phyloP scores from a whole-genome alignment of 805 yeast genomes.

The Sugiyamaella mastotermitis region DNA sequence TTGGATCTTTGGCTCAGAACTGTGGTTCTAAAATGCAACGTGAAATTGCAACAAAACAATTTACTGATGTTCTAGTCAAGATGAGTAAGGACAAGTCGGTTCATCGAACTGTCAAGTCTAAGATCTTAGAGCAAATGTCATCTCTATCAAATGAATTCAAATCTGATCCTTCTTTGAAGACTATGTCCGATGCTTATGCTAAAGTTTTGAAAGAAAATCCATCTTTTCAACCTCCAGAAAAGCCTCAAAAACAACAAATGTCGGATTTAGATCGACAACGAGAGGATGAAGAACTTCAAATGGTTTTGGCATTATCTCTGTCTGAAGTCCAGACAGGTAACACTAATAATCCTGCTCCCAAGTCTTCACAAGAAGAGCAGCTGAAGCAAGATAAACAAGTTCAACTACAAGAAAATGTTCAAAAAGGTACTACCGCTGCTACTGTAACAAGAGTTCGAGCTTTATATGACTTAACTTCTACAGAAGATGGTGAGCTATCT shows the following conservation, averaged over 20 bases:
- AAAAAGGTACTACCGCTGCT: conserved; percentile 27
- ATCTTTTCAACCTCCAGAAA: conserved; percentile 39
- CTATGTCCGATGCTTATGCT: conserved; percentile 57
- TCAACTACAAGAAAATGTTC: conserved; percentile 7
- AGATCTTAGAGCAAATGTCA: conserved; percentile 58
- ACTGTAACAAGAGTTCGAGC: conserved; percentile 70
- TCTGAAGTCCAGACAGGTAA: conserved; percentile 38
- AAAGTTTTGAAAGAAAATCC: conserved; percentile 42
- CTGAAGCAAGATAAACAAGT: conserved; percentile 16
- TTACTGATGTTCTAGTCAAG: conserved; percentile 42
- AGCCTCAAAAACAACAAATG: conserved; percentile 52
- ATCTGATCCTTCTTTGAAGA: conserved; percentile 68
- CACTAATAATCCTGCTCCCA: conserved; percentile 4
- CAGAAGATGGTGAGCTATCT: conserved; percentile 82
- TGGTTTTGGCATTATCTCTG: conserved; percentile 68
- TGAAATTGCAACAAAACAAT: conserved; percentile 52
- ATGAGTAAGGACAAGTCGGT: conserved; percentile 49
- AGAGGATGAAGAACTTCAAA: conserved; percentile 77
- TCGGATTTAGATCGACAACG: conserved; percentile 39
- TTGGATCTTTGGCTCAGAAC: conserved; percentile 64
- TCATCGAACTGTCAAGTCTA: conserved; percentile 62
- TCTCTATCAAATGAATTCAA: conserved; percentile 62
- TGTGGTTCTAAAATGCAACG: conserved; percentile 67
- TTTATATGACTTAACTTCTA: conserved; percentile 68
- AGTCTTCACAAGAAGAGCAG: conserved; percentile 17